Base-by-base conservation (phyloP, 495 filamentous ascomycete species). In the Xylona heveae region DNA sequence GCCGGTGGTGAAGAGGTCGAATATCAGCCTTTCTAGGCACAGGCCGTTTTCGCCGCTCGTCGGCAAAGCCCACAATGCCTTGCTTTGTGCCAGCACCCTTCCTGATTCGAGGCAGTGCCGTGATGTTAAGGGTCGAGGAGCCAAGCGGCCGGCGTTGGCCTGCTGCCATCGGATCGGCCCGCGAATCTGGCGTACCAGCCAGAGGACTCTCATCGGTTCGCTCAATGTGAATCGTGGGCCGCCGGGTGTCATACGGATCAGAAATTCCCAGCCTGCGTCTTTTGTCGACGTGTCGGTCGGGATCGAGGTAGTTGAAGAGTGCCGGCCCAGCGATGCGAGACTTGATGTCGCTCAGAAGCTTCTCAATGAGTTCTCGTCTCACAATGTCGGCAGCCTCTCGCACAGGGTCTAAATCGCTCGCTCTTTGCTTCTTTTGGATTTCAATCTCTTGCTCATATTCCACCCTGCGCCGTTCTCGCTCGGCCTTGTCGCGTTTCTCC, bases 221-320 rank as follows among this genome's bases (percentile, higher is more conserved):
- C 19, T 49, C 56, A 33, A 68, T 53, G 25, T 52, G 56, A 33
- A 70, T 55, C 15, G 52, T 38, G 8, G 58, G 52, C 8, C 53
- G 53, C 40, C 43, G 44, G 33, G 55, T 55, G 10, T 66, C 68
- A 27, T 63, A 59, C 2, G 74, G 74, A 42, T 79, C 75, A 6
- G 68, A 49, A 40, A 95, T 72, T 24, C 84, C 80, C 2, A 84
- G 54, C 42, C 64, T 76, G 37, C 75, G 68, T 24, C 83, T 66
- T 48, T 77, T 92, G 9, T 65, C 51, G 19, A 61, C 56, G 50
- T 85, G 82, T 30, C 77, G 73, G 33, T 64, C 66, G 2, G 88
- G 81, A 39, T 92, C 78, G 25, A 99, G 67, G 49, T 71, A 78
- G 21, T 83, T 66, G 45, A 78, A 82, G 21, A 99, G 51, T n/a